These are phyloP conservation scores for Pogostemon cablin DNA, from an alignment of 257 asterid genomes.

Conservation along the genomic window DNA sequence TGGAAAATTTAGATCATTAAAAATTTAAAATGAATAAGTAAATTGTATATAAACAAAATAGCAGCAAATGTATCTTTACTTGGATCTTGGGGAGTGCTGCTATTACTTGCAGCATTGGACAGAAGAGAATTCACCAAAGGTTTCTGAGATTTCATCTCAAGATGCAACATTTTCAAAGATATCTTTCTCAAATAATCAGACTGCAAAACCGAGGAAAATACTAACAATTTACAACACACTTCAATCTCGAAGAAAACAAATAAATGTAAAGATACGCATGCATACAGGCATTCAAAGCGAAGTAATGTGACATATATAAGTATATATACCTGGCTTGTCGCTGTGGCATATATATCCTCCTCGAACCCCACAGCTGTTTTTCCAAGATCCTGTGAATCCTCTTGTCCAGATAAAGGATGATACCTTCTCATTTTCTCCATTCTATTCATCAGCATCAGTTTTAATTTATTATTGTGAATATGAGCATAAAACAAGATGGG, in stretches of 20 bases:
- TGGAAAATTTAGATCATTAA: not conserved
- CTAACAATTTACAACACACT: not conserved
- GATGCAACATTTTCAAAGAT: slow-evolving; percentile 70
- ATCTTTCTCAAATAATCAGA: slow-evolving; percentile 78
- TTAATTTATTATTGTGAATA: slow-evolving; percentile 25
- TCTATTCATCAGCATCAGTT: slow-evolving; percentile 46
- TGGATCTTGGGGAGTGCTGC: slow-evolving; percentile 57
- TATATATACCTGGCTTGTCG: slow-evolving; percentile 69
- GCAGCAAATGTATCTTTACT: not conserved
- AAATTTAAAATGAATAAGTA: too few species aligned
- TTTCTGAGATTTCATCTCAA: slow-evolving; percentile 72
- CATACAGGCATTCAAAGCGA: not conserved
- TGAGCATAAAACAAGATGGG: not conserved
- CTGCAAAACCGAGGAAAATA: slow-evolving; percentile 45
- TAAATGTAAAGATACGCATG: slow-evolving; percentile 5
- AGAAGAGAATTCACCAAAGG: slow-evolving; percentile 51
- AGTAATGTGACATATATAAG: too few species aligned
- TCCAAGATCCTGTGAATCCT: slow-evolving; percentile 75
- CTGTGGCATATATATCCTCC: slow-evolving; percentile 73
- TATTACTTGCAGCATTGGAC: slow-evolving; percentile 52
- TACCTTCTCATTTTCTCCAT: slow-evolving; percentile 86
- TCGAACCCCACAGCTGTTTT: slow-evolving; percentile 83
- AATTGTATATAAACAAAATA: not conserved
- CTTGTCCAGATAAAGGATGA: slow-evolving; percentile 83
- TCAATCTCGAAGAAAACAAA: slow-evolving; percentile 14